Base-by-base conservation (phyloP, 2,329 filamentous ascomycete genomes). In the Graphilbum fragrans region DNA sequence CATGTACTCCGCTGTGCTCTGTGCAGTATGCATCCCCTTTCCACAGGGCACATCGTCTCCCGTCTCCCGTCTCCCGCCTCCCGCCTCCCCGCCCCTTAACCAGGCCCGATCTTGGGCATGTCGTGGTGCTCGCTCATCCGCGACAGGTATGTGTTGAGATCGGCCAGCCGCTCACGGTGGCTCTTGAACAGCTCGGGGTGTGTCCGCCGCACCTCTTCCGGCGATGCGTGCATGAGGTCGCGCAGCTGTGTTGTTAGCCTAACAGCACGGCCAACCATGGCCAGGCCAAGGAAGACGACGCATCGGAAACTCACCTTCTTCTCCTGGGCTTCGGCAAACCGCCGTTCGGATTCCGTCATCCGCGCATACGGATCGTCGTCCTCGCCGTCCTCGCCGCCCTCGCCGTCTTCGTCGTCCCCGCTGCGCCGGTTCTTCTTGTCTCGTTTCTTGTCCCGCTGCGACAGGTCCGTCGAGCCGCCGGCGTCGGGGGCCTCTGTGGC, bases 61-160 rank as follows among this genome's bases (percentile, higher is more conserved):
- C 16, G 7, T 5, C 20, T 7, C 17, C 19, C 19, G 27, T 31
- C 27, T 23, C 19, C 11, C 29, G 10, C 37, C 29, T 35, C 29
- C 11, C 35, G 4, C 20, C 23, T 10, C 17, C 9, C 33, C 3
- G 22, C 18, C 16, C n/a, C n/a, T 37, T 63, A 78, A 32, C 74
- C 74, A 1, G 74, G 74, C 11, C 74, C 74, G 43, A 78, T 78
- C 64, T 77, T 77, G 52, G 74, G 74, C 88, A 98, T 98, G 58
- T 98, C 92, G 61, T 98, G 90, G 64, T 98, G 92, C 63, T 98
- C 92, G 63, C 86, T 94, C 55, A 98, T 63, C 50, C 80, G 83
- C 49, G 86, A 92, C 29, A 98, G 66, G 59, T 96, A 95, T 48
- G 84, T 86, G 59, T 98, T 98, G 52, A 96, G 66, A 58, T 95